Evolutionary conservation across 345 rosid genomes (phyloP), one percentile per base, ranked within the genome.

Genomic region (Moringa oleifera): DNA sequence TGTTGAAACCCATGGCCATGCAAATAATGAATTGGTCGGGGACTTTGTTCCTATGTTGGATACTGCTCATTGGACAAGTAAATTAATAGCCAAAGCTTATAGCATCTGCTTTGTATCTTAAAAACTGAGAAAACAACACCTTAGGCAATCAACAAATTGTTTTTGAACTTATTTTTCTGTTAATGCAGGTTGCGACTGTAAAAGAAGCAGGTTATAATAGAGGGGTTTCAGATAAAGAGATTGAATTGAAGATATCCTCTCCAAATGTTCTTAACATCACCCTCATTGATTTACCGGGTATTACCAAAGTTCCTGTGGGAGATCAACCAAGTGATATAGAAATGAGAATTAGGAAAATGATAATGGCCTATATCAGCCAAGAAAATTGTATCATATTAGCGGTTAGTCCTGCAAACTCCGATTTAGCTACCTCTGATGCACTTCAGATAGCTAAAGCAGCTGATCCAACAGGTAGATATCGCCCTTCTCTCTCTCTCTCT

Each of bases 351-450:
- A 75, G 90, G 57, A 70, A 51, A 2, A 86, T 86, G 88, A 79
- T 86, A 53, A 69, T 81, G 82, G 59, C 75, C 24, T 46, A 73
- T 64, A 86, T 86, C 56, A 77, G 28, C 50, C 53, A 69, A 49
- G 62, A 71, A 70, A 86, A 73, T 59, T 86, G 90, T 69, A 62
- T 86, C 61, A 86, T 86, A 55, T 60, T 86, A 46, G 93, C 93
- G n/a, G 87, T 86, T 62, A 78, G 79, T 55, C 85, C 90, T 0
- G 90, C 87, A 0, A 86, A 84, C 77, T 73, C 93, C 0, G 93
- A 86, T 82, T 77, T 86, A 70, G 86, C 88, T 8, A 86, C 77
- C 61, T 86, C 93, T 8, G 93, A 86, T 79, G 93, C 93, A 12
- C 83, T 86, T 63, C 87, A 86, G 58, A 77, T 86, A 59, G 90